These are phyloP conservation scores for Cerrena zonata DNA, from an alignment of 1,284 basidiomycete species.

Conservation along the genomic window DNA sequence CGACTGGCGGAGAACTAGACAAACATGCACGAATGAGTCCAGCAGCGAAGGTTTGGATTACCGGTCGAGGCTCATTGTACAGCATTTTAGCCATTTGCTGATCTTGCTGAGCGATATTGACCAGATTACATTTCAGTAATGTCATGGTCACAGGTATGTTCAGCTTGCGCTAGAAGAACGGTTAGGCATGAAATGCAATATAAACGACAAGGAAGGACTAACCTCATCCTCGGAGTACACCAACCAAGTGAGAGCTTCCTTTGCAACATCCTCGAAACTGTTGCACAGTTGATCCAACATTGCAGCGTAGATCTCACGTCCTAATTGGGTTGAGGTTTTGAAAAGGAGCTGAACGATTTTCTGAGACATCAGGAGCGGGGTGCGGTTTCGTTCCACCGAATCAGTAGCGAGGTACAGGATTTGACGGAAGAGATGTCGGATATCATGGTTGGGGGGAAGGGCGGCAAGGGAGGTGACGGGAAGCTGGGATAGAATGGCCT, in stretches of 20 bases:
- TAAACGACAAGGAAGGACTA: constrained; percentile 20
- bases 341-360: constrained; percentile 87
- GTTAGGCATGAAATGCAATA: background rate
- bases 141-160: constrained; percentile 92
- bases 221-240: constrained; percentile 96
- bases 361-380: constrained; percentile 88
- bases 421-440: constrained; percentile 78
- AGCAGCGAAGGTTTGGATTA: constrained; percentile 78
- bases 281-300: constrained; percentile 87
- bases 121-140: constrained; percentile 77
- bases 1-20: constrained; percentile 71
- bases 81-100: constrained; percentile 87
- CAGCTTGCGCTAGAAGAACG: constrained; percentile 74
- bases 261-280: constrained; percentile 85
- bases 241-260: constrained; percentile 96
- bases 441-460: constrained; percentile 78
- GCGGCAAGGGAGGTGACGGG: constrained; percentile 61
- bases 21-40: constrained; percentile 84
- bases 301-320: constrained; percentile 85
- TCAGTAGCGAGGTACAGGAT: constrained; percentile 77
- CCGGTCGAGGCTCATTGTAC: constrained; percentile 73
- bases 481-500: constrained; percentile 68
- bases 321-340: constrained; percentile 77
- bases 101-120: constrained; percentile 80
- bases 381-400: constrained; percentile 76